These are phyloP conservation scores for Moricandia arvensis DNA, from an alignment of 345 rosid species.

Conservation along the genomic window DNA sequence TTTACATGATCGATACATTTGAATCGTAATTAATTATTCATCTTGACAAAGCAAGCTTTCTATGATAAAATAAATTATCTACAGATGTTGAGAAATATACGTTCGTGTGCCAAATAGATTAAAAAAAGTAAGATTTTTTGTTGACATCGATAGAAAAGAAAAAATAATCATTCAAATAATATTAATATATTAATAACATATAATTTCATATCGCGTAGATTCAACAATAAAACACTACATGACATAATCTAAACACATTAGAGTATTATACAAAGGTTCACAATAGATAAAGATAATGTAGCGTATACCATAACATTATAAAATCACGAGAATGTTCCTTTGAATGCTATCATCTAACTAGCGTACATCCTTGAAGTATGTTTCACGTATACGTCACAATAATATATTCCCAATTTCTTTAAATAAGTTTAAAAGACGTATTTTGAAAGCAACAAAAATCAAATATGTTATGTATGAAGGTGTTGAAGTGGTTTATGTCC, in stretches of 20 bases:
- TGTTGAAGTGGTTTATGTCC: background rate
- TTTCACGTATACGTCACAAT: background rate
- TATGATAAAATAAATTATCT: background rate
- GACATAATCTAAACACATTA: background rate
- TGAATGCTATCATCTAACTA: constrained; percentile 15
- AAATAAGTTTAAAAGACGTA: background rate
- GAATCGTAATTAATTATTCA: background rate
- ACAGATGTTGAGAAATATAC: background rate
- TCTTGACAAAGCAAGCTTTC: background rate
- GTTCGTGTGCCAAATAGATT: background rate
- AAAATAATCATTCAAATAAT: background rate
- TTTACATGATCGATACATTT: too few species aligned
- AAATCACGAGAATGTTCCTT: background rate
- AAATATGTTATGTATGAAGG: background rate
- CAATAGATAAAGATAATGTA: background rate
- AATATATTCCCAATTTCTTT: background rate
- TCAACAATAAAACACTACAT: background rate
- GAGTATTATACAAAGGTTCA: background rate
- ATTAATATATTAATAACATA: background rate
- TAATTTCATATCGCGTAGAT: background rate
- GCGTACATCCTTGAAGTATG: constrained; percentile 20
- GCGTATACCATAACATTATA: constrained; percentile 15
- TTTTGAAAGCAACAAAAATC: background rate
- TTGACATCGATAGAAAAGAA: too few species aligned
- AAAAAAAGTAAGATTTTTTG: too few species aligned